Percentiles rank a stretch among this genome's conserved stretches.
Conservation (phyloP, 148 eudicot genomes). For the Fagopyrum tataricum region DNA sequence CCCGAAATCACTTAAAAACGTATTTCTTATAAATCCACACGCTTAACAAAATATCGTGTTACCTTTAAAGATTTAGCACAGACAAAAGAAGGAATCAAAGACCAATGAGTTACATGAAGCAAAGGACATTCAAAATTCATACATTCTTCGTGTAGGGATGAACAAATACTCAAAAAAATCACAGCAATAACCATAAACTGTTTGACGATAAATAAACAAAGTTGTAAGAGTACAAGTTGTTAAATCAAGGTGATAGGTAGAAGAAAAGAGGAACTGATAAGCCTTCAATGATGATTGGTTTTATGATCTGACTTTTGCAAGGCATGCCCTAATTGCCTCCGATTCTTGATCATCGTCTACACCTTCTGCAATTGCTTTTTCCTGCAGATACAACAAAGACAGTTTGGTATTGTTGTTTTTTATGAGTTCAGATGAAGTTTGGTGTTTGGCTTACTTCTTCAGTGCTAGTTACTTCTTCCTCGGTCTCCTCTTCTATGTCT, state of each 20-base stretch:
- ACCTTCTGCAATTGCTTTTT: conserved; percentile 59
- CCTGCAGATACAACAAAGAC: conserved; percentile 28
- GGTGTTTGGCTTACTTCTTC: conserved; percentile 24
- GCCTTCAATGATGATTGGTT: background rate
- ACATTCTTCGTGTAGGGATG: no score
- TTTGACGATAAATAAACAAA: no score
- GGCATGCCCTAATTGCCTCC: conserved; percentile 84
- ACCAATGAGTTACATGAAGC: no score
- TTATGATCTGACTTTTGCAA: conserved; percentile 82
- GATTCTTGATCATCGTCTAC: conserved; percentile 86
- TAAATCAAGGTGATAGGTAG: background rate
- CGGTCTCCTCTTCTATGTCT: conserved; percentile 92
- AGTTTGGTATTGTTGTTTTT: background rate
- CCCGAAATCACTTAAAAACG: no score
- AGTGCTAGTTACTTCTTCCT: conserved; percentile 53
- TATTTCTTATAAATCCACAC: no score
- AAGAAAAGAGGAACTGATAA: background rate
- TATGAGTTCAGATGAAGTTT: background rate
- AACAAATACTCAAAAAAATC: no score
- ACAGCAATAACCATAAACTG: no score
- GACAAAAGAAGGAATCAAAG: no score
- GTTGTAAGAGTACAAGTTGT: background rate
- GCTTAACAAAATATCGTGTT: no score
- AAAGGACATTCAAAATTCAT: no score
- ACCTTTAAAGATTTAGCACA: no score